Evolutionary conservation across 371 early-diverging fungal genomes (phyloP), one percentile per base, ranked within the genome.

Genomic region (Mortierella sp.): DNA sequence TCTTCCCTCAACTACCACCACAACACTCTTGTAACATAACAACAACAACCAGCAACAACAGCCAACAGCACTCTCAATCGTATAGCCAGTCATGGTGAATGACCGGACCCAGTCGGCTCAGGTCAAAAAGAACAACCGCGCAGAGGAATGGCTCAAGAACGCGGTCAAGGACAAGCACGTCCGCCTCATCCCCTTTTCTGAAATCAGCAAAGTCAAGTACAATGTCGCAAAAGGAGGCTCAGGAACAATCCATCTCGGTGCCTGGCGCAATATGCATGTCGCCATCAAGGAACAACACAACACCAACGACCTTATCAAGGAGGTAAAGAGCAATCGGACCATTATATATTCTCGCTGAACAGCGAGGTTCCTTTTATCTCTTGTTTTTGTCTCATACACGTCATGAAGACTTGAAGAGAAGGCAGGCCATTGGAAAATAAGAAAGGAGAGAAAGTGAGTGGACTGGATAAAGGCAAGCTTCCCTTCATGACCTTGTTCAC

Each of bases 241-340:
- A 19, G 85, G 85, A 9, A 85, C 85, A 26, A 85, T 85, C 48
- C 85, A 85, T 77, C 81, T 85, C n/a, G 85, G 85, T 26, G 85
- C 85, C 11, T 85, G 85, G 85, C 72, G 85, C 37, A 85, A 85
- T 69, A 85, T 85, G 85, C 85, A 85, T 53, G 76, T 85, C 50
- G 85, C 85, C 74, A 85, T 85, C 74, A 85, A 85, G 79, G 85
- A 85, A 50, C 85, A 85, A 53, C 85, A 85, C 64, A 85, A 85
- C n/a, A 85, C 85, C 37, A 78, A 78, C 40, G 85, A 85, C 61
- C 85, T 85, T 69, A 85, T 85, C 77, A 85, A 85, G 75, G 85
- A 85, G 85, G 85, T 85, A 81, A 75, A 51, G 19, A 55, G 0
- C 48, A 57, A 28, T 54, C 44, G 24, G 21, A n/a, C n/a, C n/a